Evolutionary conservation across 2,329 filamentous ascomycete species (phyloP), one percentile per base, ranked within the genome.

Genomic region (Paecilomyces sp.): DNA sequence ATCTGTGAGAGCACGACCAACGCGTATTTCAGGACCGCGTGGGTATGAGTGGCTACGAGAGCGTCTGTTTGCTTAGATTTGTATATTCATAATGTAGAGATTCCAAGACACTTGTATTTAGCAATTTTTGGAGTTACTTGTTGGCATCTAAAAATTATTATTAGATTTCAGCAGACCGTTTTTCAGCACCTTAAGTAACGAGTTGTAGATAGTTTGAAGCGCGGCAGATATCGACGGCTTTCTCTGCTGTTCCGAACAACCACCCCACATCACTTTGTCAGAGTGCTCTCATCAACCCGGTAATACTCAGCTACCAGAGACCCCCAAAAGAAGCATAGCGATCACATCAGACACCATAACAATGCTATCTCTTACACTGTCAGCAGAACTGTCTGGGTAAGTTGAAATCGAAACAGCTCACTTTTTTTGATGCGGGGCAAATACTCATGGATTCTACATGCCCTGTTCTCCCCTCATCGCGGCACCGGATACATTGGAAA

Each of bases 331-430:
- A 51, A 41, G 41, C 57, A 55, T 54, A 47, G 25, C 28, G 4
- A 24, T 47, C 30, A 50, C 50, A 55, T 25, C 30, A 61, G 41
- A 25, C 30, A 25, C 5, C 25, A 7, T 41, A 61, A 68, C 62
- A n/a, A 78, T 78, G 76, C 70, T 77, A 33, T 72, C 74, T 55
- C 68, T 78, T 15, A 60, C 70, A 18, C 67, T 77, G 13, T 70
- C 70, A 30, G 75, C 75, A 54, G 74, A 77, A 51, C 63, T 74
- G 13, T 66, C 67, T 54, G 74, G 74, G 74, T 76, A 66, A 66
- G 68, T 66, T 8, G 41, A 47, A 18, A n/a, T 8, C 41, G 5
- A 47, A 47, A n/a, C 9, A 18, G 15, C 7, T 47, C 6, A 22
- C 22, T 4, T 47, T 9, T 47, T 47, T 33, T 33, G 8, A 1